Percentiles rank a stretch among this genome's conserved stretches.
These are phyloP conservation scores for Aspergillus costaricaensis DNA, from an alignment of 2,329 filamentous ascomycete genomes.

Conservation along the genomic window DNA sequence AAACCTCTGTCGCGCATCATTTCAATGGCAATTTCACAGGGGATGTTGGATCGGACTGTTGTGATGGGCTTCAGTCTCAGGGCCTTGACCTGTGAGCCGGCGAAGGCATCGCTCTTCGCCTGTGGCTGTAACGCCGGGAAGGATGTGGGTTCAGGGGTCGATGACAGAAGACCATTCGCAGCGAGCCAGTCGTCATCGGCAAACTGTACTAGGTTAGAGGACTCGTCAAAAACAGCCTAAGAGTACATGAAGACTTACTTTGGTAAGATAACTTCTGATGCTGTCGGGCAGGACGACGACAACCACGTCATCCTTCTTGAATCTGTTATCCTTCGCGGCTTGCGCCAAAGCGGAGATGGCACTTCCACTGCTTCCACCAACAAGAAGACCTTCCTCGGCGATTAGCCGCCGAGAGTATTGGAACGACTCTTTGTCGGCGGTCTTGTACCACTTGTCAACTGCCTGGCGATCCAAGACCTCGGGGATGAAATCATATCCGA, in stretches of 20 bases:
- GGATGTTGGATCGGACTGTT: constrained; percentile 69
- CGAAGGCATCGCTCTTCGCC: constrained; percentile 66
- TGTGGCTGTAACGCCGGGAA: constrained; percentile 33
- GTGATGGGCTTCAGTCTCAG: constrained; percentile 93
- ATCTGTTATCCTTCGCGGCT: constrained; percentile 73
- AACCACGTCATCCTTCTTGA: constrained; percentile 80
- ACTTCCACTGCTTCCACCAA: constrained; percentile 90
- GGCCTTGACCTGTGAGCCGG: constrained; percentile 74
- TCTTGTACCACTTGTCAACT: constrained; percentile 98
- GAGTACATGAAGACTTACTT: constrained; percentile 50
- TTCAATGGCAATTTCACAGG: constrained; percentile 87
- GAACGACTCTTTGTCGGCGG: constrained; percentile 89
- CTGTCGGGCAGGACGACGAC: constrained; percentile 93
- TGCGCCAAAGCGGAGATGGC: constrained; percentile 80
- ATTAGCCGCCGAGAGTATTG: constrained; percentile 86
- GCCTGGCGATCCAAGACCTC: constrained; percentile 79
- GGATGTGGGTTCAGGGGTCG: constrained; percentile 50
- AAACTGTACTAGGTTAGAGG: constrained; percentile 56
- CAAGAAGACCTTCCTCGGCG: constrained; percentile 87
- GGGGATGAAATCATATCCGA: constrained; percentile 97
- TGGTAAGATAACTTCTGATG: constrained; percentile 95
- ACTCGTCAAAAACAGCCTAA: background rate
- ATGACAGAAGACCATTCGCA: constrained; percentile 85
- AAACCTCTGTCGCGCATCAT: constrained; percentile 98
- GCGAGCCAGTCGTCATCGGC: constrained; percentile 98